Evolutionary conservation across 2,329 filamentous ascomycete species (phyloP).

Genomic region (Pseudocercospora vitis): DNA sequence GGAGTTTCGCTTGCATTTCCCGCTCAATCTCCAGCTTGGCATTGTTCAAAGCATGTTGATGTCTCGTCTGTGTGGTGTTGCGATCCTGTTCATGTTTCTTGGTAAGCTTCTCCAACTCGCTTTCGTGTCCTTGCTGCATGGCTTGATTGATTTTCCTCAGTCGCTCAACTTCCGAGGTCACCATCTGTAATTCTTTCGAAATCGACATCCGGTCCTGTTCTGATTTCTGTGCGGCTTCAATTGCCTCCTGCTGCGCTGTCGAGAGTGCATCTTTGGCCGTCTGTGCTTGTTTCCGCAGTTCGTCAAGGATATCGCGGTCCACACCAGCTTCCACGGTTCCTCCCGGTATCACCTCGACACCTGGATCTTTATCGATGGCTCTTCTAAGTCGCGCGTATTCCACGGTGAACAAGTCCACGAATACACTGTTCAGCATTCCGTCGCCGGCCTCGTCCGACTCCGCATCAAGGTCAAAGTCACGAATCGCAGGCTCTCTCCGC

Average conservation of each 20-base stretch:
- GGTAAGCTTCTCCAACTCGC: slow-evolving; percentile 48
- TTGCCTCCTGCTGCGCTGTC: slow-evolving; percentile 56
- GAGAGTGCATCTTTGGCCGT: slow-evolving; percentile 66
- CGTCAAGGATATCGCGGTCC: slow-evolving; percentile 89
- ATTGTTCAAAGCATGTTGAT: slow-evolving; percentile 35
- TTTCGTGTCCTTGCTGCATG: slow-evolving; percentile 68
- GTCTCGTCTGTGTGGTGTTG: slow-evolving; percentile 35
- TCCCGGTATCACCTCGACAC: slow-evolving; percentile 77
- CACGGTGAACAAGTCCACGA: slow-evolving; percentile 93
- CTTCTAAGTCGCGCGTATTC: slow-evolving; percentile 84
- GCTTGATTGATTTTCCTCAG: slow-evolving; percentile 69
- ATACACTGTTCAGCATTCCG: slow-evolving; percentile 65
- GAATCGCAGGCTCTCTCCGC: slow-evolving; percentile 72
- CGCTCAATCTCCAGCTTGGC: slow-evolving; percentile 32
- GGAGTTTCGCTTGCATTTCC: slow-evolving; percentile 28
- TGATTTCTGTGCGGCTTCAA: slow-evolving; percentile 57
- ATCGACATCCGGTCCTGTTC: slow-evolving; percentile 43
- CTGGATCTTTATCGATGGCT: slow-evolving; percentile 87
- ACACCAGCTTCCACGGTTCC: slow-evolving; percentile 85
- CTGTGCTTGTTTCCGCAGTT: slow-evolving; percentile 72
- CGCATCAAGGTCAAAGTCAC: slow-evolving; percentile 76
- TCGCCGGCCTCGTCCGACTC: slow-evolving; percentile 29
- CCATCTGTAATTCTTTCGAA: slow-evolving; percentile 51
- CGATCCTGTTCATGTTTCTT: slow-evolving; percentile 46
- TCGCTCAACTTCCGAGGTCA: slow-evolving; percentile 49